Conservation (phyloP, 345 rosid species). For the Noccaea bulbosa region DNA sequence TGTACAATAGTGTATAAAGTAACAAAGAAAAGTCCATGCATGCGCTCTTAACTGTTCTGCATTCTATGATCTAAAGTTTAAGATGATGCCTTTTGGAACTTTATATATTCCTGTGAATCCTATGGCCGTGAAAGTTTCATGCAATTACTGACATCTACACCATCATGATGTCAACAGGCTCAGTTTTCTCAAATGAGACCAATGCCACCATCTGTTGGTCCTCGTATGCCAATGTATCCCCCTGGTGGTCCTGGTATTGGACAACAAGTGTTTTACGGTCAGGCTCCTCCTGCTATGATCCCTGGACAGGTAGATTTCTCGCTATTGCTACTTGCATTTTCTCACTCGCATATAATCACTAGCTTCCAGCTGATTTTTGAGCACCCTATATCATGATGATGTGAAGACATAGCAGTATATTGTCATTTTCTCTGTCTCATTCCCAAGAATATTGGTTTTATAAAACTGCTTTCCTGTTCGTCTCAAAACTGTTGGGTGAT, state of each 20-base stretch:
- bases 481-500: constrained; percentile 3
- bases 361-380: neutral
- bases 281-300: constrained; percentile 78
- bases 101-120: neutral
- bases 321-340: neutral
- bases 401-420: neutral
- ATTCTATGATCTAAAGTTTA: constrained; percentile 1
- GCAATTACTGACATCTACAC: neutral
- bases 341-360: neutral
- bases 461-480: neutral
- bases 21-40: constrained; percentile 42
- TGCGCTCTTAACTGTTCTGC: neutral
- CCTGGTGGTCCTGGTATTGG: constrained; percentile 82
- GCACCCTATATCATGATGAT: neutral
- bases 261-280: constrained; percentile 86
- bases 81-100: neutral
- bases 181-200: constrained; percentile 93
- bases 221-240: constrained; percentile 86
- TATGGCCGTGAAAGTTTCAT: neutral
- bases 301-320: constrained; percentile 67
- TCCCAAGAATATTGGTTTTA: neutral
- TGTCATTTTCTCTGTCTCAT: neutral
- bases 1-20: neutral
- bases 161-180: constrained; percentile 52
- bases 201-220: constrained; percentile 75